phyloP scores from a whole-genome alignment of 306 rosid species.

The Prunus persica region DNA sequence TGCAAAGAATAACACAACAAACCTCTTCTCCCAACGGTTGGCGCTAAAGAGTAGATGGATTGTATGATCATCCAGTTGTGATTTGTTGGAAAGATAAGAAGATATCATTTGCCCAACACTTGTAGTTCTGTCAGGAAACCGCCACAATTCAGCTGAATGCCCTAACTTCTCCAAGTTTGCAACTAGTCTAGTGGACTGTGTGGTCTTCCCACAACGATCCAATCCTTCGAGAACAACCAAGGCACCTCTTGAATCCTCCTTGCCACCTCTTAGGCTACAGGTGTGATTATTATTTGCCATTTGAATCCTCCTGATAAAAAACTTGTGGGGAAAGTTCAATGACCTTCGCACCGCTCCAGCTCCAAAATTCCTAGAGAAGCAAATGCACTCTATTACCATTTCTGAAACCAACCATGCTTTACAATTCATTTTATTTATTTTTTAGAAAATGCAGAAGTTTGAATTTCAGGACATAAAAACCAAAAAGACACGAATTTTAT shows the following conservation, averaged over 20 bases:
- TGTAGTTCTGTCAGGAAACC: slow-evolving; percentile 88
- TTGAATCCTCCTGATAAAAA: slow-evolving; percentile 7
- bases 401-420: neutral
- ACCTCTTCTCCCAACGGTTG: slow-evolving; percentile 98
- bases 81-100: slow-evolving; percentile 75
- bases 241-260: slow-evolving; percentile 44
- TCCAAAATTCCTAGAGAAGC: slow-evolving; percentile 32
- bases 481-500: neutral
- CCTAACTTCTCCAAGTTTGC: slow-evolving; percentile 67
- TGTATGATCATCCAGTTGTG: slow-evolving; percentile 79
- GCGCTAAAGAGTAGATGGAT: slow-evolving; percentile 95
- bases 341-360: slow-evolving; percentile 10
- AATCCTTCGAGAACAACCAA: slow-evolving; percentile 90
- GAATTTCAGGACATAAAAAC: too few relatives aligned
- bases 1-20: slow-evolving; percentile 10
- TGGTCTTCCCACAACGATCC: slow-evolving; percentile 87
- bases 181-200: slow-evolving; percentile 66
- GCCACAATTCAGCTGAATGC: slow-evolving; percentile 65
- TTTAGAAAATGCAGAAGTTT: too few relatives aligned
- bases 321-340: slow-evolving; percentile 4
- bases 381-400: neutral
- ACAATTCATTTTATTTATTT: neutral
- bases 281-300: slow-evolving; percentile 21
- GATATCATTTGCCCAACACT: slow-evolving; percentile 87
- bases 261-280: slow-evolving; percentile 6